phyloP scores from a whole-genome alignment of 169 alveolate species.

The Plasmodium blacklocki region DNA sequence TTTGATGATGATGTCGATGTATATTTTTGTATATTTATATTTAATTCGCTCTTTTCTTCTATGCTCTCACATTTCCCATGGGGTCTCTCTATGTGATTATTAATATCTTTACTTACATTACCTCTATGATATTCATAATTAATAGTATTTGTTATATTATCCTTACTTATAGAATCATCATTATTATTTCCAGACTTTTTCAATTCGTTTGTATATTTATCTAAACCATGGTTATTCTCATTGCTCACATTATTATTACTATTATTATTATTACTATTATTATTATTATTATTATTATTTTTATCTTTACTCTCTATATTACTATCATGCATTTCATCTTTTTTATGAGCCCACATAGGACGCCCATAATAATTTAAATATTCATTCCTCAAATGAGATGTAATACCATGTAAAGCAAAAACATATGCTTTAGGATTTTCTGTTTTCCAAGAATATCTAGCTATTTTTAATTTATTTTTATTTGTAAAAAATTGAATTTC shows the following conservation, averaged over 20 bases:
- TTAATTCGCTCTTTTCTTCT: not conserved
- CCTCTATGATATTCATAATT: not conserved
- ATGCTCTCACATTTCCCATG: not conserved
- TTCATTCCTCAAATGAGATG: constrained; percentile 82
- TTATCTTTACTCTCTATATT: not conserved
- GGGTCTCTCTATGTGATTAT: not conserved
- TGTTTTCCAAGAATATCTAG: constrained; percentile 78
- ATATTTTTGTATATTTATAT: not conserved
- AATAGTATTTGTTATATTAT: not conserved
- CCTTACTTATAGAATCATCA: not conserved
- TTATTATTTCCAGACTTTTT: not conserved
- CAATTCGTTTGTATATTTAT: no score
- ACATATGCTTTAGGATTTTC: constrained; percentile 80
- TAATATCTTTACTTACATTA: not conserved
- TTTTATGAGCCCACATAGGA: constrained; percentile 39
- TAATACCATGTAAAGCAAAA: constrained; percentile 82
- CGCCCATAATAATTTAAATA: constrained; percentile 77
- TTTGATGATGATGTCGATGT: not conserved
- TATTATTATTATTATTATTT: not conserved
- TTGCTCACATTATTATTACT: no score
- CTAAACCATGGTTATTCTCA: no score
- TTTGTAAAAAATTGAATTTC: constrained; percentile 79
- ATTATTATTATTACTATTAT: no score
- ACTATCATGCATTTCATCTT: not conserved
- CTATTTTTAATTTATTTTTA: constrained; percentile 78